Evolutionary conservation across 1,284 basidiomycete species (phyloP).

Genomic region (Cryptococcus amylolentus): DNA sequence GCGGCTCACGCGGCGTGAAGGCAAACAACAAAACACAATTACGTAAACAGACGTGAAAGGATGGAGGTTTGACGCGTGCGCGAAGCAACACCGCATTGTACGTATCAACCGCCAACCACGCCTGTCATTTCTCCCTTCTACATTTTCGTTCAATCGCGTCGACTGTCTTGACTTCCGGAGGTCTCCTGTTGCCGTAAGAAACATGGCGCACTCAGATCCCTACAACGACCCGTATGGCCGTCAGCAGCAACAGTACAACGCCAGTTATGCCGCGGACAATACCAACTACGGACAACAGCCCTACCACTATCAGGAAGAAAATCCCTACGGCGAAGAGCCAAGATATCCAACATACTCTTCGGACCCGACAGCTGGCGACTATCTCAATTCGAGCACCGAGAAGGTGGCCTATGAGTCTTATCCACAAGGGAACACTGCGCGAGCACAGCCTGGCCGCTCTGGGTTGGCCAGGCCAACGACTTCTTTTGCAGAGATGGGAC

Average conservation of each 20-base stretch:
- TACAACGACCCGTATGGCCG: slow-evolving; percentile 13
- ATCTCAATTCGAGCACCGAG: slow-evolving; percentile 22
- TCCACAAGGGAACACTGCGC: slow-evolving; percentile 20
- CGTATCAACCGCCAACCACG: background rate
- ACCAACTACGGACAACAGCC: slow-evolving; percentile 1
- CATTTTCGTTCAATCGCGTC: background rate
- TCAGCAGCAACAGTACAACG: slow-evolving; percentile 1
- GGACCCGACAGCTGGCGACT: slow-evolving; percentile 16
- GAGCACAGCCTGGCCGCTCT: slow-evolving; percentile 32
- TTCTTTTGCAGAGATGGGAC: slow-evolving; percentile 41
- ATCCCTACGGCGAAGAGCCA: slow-evolving; percentile 20
- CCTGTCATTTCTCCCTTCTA: background rate
- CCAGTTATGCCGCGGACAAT: slow-evolving; percentile 1
- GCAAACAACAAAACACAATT: no score
- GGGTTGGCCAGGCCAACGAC: slow-evolving; percentile 26
- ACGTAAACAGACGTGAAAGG: no score
- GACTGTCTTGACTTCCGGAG: background rate
- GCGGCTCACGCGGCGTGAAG: no score
- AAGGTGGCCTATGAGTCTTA: slow-evolving; percentile 23
- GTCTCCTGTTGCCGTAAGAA: background rate
- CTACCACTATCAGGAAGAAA: slow-evolving; percentile 9
- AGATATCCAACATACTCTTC: slow-evolving; percentile 24
- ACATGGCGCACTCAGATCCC: slow-evolving; percentile 1
- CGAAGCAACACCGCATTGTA: background rate
- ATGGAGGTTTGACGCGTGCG: background rate